Base-by-base conservation (phyloP, 768 basidiomycete species). In the Tylopilus subfusipes region DNA sequence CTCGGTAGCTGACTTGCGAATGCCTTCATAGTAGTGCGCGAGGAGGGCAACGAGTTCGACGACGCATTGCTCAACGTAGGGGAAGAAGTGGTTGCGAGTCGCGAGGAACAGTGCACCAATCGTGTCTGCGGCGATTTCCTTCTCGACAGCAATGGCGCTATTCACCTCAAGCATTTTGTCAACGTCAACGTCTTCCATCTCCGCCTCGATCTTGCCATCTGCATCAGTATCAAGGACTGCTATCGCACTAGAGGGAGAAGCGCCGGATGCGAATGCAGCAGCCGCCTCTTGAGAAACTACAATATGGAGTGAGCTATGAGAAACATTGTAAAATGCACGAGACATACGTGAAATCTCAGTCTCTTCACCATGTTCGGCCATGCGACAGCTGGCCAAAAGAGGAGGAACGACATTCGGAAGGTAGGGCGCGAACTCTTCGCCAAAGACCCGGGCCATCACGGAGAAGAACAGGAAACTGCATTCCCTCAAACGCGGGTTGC, bases 401-500 rank as follows among this genome's bases (percentile, higher is more conserved):
- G 90, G 80, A 25, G 95, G 93, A 29, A 99, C 83, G 56, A 98
- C 92, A 56, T 80, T 83, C 9, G 85, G 81, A 31, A 98, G 81
- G 73, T 93, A 98, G 3, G 80, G 79, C 2, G 93, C 86, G 63
- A 98, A 98, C 64, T 98, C 94, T 53, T 92, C 92, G 46, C 84
- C 90, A 65, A 97, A 99, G 18, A 99, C 93, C 45, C 89, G 82
- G n/a, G 94, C 90, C 90, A 99, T 95, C 58, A 96, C 93, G 52
- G 94, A 93, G 64, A 98, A 98, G 84, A 98, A 98, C 60, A 99
- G 76, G 84, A 97, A 98, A 65, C 88, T 90, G 73, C 94, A 97
- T 71, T 99, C 97, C 64, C 90, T 81, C 56, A 98, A 77, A 56
- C 94, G 81, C 3, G 92, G 85, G 60, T 88, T 90, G 52, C 90